These are phyloP conservation scores for Penicillium robsamsonii DNA, from an alignment of 495 filamentous ascomycete species.

Conservation along the genomic window DNA sequence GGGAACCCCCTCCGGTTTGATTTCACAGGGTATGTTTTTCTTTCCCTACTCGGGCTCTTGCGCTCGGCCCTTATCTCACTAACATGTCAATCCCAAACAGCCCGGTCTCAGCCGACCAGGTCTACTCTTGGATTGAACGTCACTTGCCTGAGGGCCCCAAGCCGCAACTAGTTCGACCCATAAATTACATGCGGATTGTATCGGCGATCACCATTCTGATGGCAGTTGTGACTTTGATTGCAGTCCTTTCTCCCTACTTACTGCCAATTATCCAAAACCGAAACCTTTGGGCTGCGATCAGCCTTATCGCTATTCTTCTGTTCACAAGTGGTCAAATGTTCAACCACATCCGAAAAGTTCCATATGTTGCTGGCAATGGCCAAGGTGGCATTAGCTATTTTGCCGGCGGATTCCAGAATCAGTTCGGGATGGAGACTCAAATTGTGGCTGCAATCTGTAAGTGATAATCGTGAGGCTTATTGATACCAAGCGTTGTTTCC, in stretches of 20 bases:
- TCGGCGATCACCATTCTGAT: constrained; percentile 63
- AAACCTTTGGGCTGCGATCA: constrained; percentile 90
- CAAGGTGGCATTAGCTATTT: constrained; percentile 87
- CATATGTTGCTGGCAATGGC: constrained; percentile 89
- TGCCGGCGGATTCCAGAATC: constrained; percentile 89
- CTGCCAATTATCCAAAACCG: constrained; percentile 86
- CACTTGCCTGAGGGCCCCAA: constrained; percentile 74
- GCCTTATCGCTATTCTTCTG: constrained; percentile 83
- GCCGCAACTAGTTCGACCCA: constrained; percentile 72
- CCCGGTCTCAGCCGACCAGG: constrained; percentile 68
- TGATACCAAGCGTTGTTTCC: not conserved
- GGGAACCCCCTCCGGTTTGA: constrained; percentile 76
- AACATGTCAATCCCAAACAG: constrained; percentile 40
- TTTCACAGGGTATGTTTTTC: constrained; percentile 72
- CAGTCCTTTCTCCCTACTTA: constrained; percentile 77
- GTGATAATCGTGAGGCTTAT: constrained; percentile 34
- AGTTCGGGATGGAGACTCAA: constrained; percentile 94
- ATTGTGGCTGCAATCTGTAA: constrained; percentile 94
- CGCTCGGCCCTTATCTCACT: constrained; percentile 1
- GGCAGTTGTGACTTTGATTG: constrained; percentile 63
- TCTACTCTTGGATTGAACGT: constrained; percentile 75
- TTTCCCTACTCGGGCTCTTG: not conserved
- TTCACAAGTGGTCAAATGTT: constrained; percentile 99
- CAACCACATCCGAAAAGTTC: constrained; percentile 95
- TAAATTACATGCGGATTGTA: constrained; percentile 80